Conservation (phyloP, 2,329 filamentous ascomycete species). For the Aureobasidium sp. region DNA sequence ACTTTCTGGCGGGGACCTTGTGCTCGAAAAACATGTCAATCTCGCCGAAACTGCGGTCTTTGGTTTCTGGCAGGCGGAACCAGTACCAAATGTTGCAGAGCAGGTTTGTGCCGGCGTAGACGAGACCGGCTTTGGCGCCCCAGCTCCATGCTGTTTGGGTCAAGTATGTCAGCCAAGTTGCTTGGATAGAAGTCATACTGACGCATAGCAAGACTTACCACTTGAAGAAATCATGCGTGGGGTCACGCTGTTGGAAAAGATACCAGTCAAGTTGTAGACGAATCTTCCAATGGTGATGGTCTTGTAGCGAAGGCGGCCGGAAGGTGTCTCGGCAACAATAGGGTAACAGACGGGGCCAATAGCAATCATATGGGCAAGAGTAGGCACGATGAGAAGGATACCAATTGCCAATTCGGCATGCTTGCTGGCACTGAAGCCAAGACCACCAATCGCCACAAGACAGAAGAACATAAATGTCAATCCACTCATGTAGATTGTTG, state of each 20-base stretch:
- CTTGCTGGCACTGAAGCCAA: background rate
- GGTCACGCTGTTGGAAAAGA: slow-evolving; percentile 33
- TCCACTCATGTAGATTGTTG: slow-evolving; percentile 33
- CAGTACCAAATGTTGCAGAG: slow-evolving; percentile 31
- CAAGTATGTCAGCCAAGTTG: background rate
- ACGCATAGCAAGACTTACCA: background rate
- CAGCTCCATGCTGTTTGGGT: slow-evolving; percentile 32
- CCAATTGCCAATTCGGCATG: slow-evolving; percentile 24
- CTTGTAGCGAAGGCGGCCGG: slow-evolving; percentile 31
- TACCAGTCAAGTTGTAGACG: slow-evolving; percentile 33
- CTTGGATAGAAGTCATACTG: too few species aligned
- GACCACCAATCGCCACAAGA: slow-evolving; percentile 20
- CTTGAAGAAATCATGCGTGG: slow-evolving; percentile 32
- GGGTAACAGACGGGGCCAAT: slow-evolving; percentile 33
- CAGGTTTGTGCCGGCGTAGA: slow-evolving; percentile 31
- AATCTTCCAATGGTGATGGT: slow-evolving; percentile 33
- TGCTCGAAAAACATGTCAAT: slow-evolving; percentile 36
- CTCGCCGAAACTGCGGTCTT: slow-evolving; percentile 35
- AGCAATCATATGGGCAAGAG: slow-evolving; percentile 20
- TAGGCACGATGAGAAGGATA: slow-evolving; percentile 29
- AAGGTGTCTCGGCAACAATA: slow-evolving; percentile 31
- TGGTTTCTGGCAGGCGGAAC: slow-evolving; percentile 34
- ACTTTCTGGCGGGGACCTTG: slow-evolving; percentile 28
- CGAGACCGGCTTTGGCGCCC: slow-evolving; percentile 35
- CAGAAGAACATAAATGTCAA: slow-evolving; percentile 34